These are phyloP conservation scores for Rhytidiadelphus loreus DNA, from an alignment of 225 moss, liverwort and hornwort species.

Conservation along the genomic window DNA sequence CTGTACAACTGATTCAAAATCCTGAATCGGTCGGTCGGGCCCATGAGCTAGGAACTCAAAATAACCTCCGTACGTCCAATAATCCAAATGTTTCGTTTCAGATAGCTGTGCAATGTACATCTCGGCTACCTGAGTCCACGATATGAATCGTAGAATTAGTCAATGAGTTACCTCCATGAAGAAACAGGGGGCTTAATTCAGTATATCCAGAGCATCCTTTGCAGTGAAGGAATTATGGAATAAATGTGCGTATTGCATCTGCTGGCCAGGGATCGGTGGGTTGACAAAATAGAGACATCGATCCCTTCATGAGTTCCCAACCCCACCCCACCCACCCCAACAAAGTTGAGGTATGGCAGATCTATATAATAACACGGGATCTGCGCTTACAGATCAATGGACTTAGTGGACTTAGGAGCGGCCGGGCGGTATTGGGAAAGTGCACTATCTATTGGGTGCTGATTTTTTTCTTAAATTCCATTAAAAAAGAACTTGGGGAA, in stretches of 20 bases:
- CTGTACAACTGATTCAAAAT: background rate
- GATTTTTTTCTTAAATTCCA: background rate
- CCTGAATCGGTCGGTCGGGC: background rate
- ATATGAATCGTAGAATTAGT: background rate
- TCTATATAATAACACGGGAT: background rate
- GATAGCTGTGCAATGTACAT: background rate
- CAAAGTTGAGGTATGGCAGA: background rate
- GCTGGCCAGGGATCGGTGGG: background rate
- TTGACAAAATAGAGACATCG: background rate
- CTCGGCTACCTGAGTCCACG: background rate
- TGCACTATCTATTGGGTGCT: background rate
- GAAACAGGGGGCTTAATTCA: background rate
- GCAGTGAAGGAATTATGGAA: background rate
- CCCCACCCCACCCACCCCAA: background rate
- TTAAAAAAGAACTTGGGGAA: background rate
- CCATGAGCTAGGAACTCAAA: background rate
- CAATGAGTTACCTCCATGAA: background rate
- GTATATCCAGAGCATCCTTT: background rate
- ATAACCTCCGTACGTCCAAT: background rate
- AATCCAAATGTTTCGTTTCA: background rate
- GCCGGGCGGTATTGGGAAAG: background rate
- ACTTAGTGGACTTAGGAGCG: background rate
- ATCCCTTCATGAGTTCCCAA: background rate
- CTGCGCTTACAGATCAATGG: background rate
- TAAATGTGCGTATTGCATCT: background rate